phyloP scores from a whole-genome alignment of 345 rosid species.

The Populus deltoides region DNA sequence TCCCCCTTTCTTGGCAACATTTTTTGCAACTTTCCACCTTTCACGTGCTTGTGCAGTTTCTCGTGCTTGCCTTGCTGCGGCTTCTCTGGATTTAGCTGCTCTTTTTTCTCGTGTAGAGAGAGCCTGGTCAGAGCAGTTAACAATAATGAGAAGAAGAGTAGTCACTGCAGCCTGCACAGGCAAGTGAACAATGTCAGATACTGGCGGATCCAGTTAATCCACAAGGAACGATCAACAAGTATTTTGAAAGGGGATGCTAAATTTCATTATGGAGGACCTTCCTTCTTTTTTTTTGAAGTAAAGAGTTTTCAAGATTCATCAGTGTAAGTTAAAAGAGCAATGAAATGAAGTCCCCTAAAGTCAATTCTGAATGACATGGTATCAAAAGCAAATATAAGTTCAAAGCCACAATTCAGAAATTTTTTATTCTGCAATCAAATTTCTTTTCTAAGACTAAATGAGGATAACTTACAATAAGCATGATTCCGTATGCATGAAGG shows the following conservation, averaged over 20 bases:
- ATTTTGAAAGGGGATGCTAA: not conserved
- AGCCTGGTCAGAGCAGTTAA: constrained; percentile 36
- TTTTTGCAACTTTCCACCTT: constrained; percentile 74
- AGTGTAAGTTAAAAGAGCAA: not conserved
- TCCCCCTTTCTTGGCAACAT: constrained; percentile 51
- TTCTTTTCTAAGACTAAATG: not conserved
- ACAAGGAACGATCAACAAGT: not conserved
- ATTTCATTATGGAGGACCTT: not conserved
- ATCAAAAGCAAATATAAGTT: not conserved
- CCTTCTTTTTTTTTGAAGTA: not conserved
- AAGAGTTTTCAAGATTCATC: not conserved
- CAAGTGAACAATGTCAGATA: not conserved
- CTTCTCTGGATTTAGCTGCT: constrained; percentile 35
- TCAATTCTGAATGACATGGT: too few relatives aligned
- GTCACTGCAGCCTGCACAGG: constrained; percentile 19
- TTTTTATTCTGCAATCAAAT: not conserved
- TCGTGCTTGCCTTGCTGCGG: constrained; percentile 74
- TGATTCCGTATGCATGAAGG: constrained; percentile 73
- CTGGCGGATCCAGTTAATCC: not conserved
- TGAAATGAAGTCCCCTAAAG: not conserved
- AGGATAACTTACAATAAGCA: constrained; percentile 68
- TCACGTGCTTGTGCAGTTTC: constrained; percentile 91
- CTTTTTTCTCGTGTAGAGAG: constrained; percentile 27
- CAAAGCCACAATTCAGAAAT: not conserved
- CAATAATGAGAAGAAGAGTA: constrained; percentile 27